These are phyloP conservation scores for Luzula sylvatica DNA, from an alignment of 176 grass and related monocot species.

Conservation along the genomic window DNA sequence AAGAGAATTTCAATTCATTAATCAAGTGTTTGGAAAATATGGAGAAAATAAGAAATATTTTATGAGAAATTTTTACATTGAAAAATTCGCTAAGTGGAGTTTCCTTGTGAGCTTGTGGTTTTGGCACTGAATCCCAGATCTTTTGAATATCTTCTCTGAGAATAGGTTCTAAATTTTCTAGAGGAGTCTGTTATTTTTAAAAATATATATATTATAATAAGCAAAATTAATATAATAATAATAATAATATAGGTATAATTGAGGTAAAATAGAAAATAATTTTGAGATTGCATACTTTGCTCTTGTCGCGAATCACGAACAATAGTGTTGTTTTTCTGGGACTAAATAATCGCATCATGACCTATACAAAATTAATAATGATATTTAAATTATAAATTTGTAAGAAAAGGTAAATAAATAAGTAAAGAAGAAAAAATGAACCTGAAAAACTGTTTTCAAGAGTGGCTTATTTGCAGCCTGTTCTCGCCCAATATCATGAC, in stretches of 20 bases:
- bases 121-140: constrained; percentile 96
- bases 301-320: constrained; percentile 99
- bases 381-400: constrained; percentile 6
- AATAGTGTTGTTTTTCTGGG: constrained; percentile 89
- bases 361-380: constrained; percentile 37
- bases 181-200: constrained; percentile 66
- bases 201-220: constrained; percentile 11
- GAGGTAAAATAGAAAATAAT: neutral
- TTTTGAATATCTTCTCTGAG: constrained; percentile 98
- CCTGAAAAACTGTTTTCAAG: constrained; percentile 99
- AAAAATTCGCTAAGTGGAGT: constrained; percentile 94
- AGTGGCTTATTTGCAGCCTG: constrained; percentile 99
- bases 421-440: constrained; percentile 23
- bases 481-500: constrained; percentile 98
- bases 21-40: constrained; percentile 7
- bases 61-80: constrained; percentile 43
- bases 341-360: constrained; percentile 99
- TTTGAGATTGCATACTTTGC: constrained; percentile 39
- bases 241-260: neutral
- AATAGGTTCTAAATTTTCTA: constrained; percentile 91
- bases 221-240: too few relatives aligned
- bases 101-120: constrained; percentile 87
- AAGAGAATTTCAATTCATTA: constrained; percentile 16
- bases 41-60: constrained; percentile 7
- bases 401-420: neutral